Percentiles rank a stretch among this genome's conserved stretches.
These are phyloP conservation scores for Cyanidioschyzon merolae DNA, from an alignment of 23 red algal species.

Conservation along the genomic window DNA sequence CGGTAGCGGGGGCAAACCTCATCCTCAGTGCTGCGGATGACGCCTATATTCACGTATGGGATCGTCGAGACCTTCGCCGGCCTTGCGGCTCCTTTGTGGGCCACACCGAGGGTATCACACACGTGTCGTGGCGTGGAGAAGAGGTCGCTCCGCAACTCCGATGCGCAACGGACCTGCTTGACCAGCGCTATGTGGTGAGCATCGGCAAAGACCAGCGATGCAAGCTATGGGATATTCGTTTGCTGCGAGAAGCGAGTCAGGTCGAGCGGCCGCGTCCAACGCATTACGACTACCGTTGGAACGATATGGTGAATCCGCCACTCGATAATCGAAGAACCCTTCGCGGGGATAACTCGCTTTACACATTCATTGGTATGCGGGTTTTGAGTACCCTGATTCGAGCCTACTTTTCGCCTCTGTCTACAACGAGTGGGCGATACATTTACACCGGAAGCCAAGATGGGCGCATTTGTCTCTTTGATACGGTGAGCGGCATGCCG, in stretches of 20 bases:
- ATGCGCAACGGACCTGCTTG: background rate
- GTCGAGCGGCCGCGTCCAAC: background rate
- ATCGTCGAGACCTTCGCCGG: background rate
- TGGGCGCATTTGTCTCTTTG: slow-evolving; percentile 16
- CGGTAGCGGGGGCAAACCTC: background rate
- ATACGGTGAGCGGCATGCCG: background rate
- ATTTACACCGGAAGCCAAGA: slow-evolving; percentile 19
- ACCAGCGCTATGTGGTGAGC: background rate
- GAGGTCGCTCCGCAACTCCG: background rate
- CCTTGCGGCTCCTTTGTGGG: slow-evolving; percentile 16
- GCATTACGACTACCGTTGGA: slow-evolving; percentile 23
- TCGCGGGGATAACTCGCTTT: slow-evolving; percentile 11
- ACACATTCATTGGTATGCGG: slow-evolving; percentile 13
- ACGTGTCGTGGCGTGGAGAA: background rate
- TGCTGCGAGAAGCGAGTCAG: background rate
- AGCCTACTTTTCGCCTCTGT: slow-evolving; percentile 13
- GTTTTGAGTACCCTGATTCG: slow-evolving; percentile 18
- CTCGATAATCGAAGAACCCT: background rate
- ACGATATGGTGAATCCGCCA: slow-evolving; percentile 15
- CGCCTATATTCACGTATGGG: slow-evolving; percentile 12
- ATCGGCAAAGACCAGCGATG: background rate
- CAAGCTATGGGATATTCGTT: background rate
- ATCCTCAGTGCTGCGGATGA: slow-evolving; percentile 20
- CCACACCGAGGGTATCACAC: slow-evolving; percentile 23
- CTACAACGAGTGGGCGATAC: slow-evolving; percentile 18